Percentiles rank a stretch among this genome's conserved stretches.
Conservation (phyloP, 768 basidiomycete species). For the Leccinum broughii region DNA sequence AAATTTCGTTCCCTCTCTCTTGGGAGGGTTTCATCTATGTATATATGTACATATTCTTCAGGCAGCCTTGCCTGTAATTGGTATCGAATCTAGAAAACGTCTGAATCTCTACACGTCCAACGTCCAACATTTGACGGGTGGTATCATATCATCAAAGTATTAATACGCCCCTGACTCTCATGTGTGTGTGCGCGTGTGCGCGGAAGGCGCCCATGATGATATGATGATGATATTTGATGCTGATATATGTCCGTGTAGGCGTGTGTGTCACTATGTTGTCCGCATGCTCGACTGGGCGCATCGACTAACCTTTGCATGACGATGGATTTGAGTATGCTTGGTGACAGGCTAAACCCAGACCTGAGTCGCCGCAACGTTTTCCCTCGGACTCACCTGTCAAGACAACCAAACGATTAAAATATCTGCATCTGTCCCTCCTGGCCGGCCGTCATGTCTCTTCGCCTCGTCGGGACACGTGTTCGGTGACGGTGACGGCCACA, state of each 20-base stretch:
- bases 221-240: background rate
- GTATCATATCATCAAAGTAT: background rate
- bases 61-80: too few relatives aligned
- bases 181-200: background rate
- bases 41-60: background rate
- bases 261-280: background rate
- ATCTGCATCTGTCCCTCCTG: background rate
- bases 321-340: background rate
- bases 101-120: background rate
- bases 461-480: slow-evolving; percentile 17
- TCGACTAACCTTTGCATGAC: slow-evolving; percentile 11
- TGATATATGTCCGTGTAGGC: background rate
- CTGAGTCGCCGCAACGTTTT: background rate
- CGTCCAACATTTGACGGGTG: background rate
- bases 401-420: background rate
- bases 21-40: background rate
- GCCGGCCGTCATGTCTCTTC: background rate
- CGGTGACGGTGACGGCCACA: background rate
- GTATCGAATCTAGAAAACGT: too few relatives aligned
- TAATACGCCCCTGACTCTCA: background rate
- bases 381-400: background rate
- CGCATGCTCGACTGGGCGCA: background rate
- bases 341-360: background rate
- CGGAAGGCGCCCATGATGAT: background rate
- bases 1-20: background rate